These are phyloP conservation scores for Penicillium daleae DNA, from an alignment of 495 filamentous ascomycete species.

Conservation along the genomic window DNA sequence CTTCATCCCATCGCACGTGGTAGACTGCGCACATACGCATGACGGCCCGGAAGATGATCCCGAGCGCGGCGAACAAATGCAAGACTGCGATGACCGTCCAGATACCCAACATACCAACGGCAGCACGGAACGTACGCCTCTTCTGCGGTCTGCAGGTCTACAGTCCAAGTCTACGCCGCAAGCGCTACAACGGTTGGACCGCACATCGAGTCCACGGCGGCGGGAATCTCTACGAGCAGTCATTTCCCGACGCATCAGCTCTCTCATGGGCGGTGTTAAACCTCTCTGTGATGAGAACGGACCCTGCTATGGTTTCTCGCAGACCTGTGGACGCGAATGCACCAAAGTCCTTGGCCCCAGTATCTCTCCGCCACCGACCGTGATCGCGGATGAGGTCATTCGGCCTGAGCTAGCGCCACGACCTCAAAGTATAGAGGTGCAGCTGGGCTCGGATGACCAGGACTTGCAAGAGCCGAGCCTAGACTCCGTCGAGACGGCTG, in stretches of 20 bases:
- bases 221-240: conserved; percentile 46
- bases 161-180: conserved; percentile 33
- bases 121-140: conserved; percentile 50
- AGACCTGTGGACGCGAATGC: conserved; percentile 85
- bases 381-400: conserved; percentile 11
- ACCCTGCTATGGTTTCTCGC: conserved; percentile 81
- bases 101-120: conserved; percentile 25
- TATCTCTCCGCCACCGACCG: conserved; percentile 14
- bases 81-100: conserved; percentile 20
- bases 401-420: conserved; percentile 14
- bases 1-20: conserved; percentile 88
- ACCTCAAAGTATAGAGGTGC: conserved; percentile 23
- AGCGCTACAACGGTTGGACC: conserved; percentile 21
- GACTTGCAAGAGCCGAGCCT: conserved; percentile 8
- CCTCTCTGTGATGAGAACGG: conserved; percentile 71
- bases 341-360: conserved; percentile 37
- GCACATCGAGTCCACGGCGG: conserved; percentile 10
- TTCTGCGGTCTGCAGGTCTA: conserved; percentile 29
- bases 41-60: conserved; percentile 39
- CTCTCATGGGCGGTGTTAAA: conserved; percentile 70
- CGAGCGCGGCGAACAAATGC: conserved; percentile 32
- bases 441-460: conserved; percentile 9
- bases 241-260: conserved; percentile 56
- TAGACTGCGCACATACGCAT: conserved; percentile 88
- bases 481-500: conserved; percentile 5